phyloP scores from a whole-genome alignment of 805 yeast species.

The Candida orba region DNA sequence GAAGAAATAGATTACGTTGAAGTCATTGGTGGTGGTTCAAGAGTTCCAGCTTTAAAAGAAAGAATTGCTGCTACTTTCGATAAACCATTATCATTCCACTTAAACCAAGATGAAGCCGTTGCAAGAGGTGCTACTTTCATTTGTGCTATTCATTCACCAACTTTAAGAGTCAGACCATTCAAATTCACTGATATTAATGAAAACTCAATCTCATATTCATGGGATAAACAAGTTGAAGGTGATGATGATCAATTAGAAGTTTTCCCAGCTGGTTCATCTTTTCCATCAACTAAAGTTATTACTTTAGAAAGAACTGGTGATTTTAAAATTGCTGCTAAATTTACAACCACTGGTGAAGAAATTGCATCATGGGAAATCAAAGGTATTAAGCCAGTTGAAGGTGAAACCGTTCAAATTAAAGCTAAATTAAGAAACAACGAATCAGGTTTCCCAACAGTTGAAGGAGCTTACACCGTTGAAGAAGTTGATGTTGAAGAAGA shows the following conservation, averaged over 20 bases:
- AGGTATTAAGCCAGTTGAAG: constrained; percentile 78
- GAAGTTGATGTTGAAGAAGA: constrained; percentile 87
- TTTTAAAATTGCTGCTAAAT: constrained; percentile 79
- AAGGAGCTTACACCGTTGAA: constrained; percentile 90
- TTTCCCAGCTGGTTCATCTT: constrained; percentile 87
- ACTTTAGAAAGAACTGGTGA: constrained; percentile 89
- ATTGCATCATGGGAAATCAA: constrained; percentile 81
- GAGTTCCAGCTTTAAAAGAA: constrained; percentile 91
- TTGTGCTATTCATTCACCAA: constrained; percentile 98
- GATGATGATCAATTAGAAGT: constrained; percentile 87
- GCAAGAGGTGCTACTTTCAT: constrained; percentile 99
- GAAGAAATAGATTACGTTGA: constrained; percentile 86
- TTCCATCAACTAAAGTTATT: constrained; percentile 93
- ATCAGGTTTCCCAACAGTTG: constrained; percentile 89
- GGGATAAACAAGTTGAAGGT: constrained; percentile 93
- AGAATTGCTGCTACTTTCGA: constrained; percentile 74
- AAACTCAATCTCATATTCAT: constrained; percentile 85
- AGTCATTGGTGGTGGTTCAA: constrained; percentile 96
- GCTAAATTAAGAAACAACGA: constrained; percentile 96
- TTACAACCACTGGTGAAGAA: constrained; percentile 63
- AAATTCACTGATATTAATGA: constrained; percentile 94
- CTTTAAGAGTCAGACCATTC: constrained; percentile 97
- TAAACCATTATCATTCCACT: constrained; percentile 82
- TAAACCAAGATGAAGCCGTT: constrained; percentile 98
- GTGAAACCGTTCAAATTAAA: constrained; percentile 79